phyloP scores from a whole-genome alignment of 192 early-diverging fungal species.

The Mortierella antarctica region DNA sequence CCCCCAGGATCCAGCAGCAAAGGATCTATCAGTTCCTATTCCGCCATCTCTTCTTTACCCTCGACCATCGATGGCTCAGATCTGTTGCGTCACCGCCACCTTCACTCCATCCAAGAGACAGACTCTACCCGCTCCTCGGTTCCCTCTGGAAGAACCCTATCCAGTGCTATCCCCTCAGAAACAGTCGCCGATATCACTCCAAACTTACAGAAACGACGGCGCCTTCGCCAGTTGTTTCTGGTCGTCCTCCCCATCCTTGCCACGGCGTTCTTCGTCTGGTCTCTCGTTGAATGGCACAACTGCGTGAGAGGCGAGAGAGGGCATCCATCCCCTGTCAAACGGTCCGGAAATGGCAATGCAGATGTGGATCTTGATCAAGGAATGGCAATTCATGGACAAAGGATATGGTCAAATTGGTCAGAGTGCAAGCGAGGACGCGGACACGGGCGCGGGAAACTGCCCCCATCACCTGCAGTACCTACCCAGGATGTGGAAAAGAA shows the following conservation, averaged over 20 bases:
- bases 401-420: background rate
- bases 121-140: no score
- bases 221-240: background rate
- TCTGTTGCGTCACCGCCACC: no score
- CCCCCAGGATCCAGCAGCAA: no score
- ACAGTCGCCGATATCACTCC: background rate
- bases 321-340: background rate
- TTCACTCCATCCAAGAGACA: no score
- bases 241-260: constrained; percentile 7
- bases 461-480: background rate
- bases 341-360: background rate
- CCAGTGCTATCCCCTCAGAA: no score
- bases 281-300: constrained; percentile 14
- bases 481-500: background rate
- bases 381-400: background rate
- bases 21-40: no score
- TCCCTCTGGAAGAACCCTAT: no score
- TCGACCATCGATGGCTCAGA: no score
- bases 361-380: background rate
- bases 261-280: constrained; percentile 18
- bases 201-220: constrained; percentile 12
- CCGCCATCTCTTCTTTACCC: no score
- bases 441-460: constrained; percentile 10
- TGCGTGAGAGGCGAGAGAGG: constrained; percentile 7
- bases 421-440: constrained; percentile 10